Evolutionary conservation across 306 rosid genomes (phyloP).

Genomic region (Canavalia ensiformis): DNA sequence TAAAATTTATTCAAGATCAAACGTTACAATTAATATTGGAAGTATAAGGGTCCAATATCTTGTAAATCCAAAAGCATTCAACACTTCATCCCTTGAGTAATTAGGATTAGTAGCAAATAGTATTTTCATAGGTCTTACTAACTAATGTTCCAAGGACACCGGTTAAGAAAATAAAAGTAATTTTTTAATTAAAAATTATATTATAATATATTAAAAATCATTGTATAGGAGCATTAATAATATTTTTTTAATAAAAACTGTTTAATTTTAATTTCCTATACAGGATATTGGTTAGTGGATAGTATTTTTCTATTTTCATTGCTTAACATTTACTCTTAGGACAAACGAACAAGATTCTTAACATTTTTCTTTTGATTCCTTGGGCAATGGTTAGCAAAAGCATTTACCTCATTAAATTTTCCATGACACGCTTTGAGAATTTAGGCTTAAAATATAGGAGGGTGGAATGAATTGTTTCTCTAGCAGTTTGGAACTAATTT

Average conservation of each 20-base stretch:
- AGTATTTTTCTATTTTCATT: not conserved
- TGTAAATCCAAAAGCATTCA: not conserved
- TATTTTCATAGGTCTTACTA: not conserved
- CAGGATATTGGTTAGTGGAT: too few species aligned
- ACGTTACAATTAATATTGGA: not conserved
- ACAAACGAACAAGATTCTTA: not conserved
- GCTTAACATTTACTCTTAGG: not conserved
- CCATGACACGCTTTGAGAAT: slow-evolving; percentile 23
- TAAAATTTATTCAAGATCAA: not conserved
- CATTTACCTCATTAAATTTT: slow-evolving; percentile 4
- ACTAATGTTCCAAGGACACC: not conserved
- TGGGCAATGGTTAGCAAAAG: not conserved
- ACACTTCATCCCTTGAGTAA: slow-evolving; percentile 1
- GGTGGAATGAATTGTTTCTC: not conserved
- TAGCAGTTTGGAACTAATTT: slow-evolving; percentile 32
- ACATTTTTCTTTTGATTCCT: too few species aligned
- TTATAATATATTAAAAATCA: not conserved
- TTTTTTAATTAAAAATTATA: too few species aligned
- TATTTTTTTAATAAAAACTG: not conserved
- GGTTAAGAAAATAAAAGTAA: too few species aligned
- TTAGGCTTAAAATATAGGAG: not conserved
- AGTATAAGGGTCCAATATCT: not conserved
- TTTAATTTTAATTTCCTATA: too few species aligned
- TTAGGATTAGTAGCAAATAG: not conserved
- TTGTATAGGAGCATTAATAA: not conserved